Conservation (phyloP, 768 basidiomycete species). For the Boletus tomentosulus region DNA sequence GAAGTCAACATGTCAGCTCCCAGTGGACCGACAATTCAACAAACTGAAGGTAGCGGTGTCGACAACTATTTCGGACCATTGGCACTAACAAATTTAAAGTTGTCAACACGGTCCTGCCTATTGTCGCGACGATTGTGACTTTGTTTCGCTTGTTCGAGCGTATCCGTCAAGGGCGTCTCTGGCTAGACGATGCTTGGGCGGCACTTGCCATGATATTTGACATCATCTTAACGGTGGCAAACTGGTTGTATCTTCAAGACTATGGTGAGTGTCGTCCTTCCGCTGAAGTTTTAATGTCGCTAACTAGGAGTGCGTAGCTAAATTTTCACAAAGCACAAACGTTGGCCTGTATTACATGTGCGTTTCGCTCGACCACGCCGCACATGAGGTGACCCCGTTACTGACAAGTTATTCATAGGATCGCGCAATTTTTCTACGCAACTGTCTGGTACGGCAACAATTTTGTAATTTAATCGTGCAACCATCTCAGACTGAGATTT, state of each 20-base stretch:
- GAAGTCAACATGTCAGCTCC: not conserved
- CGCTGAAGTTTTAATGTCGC: not conserved
- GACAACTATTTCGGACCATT: not conserved
- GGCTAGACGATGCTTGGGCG: slow-evolving; percentile 4
- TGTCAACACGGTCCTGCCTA: not conserved
- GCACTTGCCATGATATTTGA: not conserved
- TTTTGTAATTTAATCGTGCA: not conserved
- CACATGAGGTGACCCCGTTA: not conserved
- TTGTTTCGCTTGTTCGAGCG: slow-evolving; percentile 4
- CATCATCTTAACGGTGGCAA: not conserved
- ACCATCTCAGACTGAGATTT: not conserved
- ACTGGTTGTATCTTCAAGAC: slow-evolving; percentile 3
- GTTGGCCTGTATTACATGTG: slow-evolving; percentile 4
- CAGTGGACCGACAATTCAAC: not conserved
- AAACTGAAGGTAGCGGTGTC: not conserved
- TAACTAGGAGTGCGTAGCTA: not conserved
- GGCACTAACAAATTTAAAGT: not conserved
- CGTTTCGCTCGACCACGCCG: not conserved
- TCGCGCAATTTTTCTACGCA: slow-evolving; percentile 7
- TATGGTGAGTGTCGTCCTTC: not conserved
- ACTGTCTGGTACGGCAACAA: not conserved
- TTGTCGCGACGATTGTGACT: slow-evolving; percentile 1
- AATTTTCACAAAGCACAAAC: not conserved
- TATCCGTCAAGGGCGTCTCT: slow-evolving; percentile 2
- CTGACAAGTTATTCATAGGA: not conserved